phyloP scores from a whole-genome alignment of 1,284 basidiomycete genomes.

The Cryptococcus floricola region DNA sequence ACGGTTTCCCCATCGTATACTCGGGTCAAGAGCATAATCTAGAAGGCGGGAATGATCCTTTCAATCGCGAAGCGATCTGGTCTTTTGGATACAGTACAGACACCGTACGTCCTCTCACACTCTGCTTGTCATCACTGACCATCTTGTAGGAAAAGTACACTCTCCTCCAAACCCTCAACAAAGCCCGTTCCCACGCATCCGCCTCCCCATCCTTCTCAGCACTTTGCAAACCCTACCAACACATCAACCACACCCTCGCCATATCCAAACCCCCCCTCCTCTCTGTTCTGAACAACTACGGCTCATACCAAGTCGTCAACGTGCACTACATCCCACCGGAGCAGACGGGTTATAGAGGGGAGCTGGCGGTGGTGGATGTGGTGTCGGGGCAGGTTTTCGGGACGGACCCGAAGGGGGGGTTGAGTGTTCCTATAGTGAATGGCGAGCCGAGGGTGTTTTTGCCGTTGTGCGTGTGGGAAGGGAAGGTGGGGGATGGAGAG shows the following conservation, averaged over 20 bases:
- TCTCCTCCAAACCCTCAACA: conserved; percentile 59
- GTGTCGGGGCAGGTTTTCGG: conserved; percentile 56
- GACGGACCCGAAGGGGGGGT: conserved; percentile 53
- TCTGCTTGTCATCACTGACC: background rate
- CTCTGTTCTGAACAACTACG: conserved; percentile 63
- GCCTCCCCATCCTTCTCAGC: conserved; percentile 56
- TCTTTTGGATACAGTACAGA: conserved; percentile 50
- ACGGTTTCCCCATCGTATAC: conserved; percentile 59
- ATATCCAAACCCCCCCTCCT: conserved; percentile 65
- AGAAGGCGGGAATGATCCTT: conserved; percentile 50
- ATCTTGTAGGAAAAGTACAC: conserved; percentile 41
- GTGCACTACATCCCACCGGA: conserved; percentile 20
- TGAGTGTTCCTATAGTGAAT: conserved; percentile 32
- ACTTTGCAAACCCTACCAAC: conserved; percentile 52
- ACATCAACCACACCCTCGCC: conserved; percentile 53
- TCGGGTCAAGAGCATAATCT: conserved; percentile 57
- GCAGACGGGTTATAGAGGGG: conserved; percentile 51
- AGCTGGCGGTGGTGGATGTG: conserved; percentile 60
- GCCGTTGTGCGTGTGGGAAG: conserved; percentile 26
- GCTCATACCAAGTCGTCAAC: conserved; percentile 43
- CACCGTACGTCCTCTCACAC: conserved; percentile 26
- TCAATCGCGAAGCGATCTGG: conserved; percentile 50
- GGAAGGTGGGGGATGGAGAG: conserved; percentile 6
- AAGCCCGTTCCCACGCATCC: conserved; percentile 56
- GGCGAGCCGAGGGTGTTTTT: conserved; percentile 44